Conservation (phyloP, 495 filamentous ascomycete species). For the Pseudotulostoma volvatum region DNA sequence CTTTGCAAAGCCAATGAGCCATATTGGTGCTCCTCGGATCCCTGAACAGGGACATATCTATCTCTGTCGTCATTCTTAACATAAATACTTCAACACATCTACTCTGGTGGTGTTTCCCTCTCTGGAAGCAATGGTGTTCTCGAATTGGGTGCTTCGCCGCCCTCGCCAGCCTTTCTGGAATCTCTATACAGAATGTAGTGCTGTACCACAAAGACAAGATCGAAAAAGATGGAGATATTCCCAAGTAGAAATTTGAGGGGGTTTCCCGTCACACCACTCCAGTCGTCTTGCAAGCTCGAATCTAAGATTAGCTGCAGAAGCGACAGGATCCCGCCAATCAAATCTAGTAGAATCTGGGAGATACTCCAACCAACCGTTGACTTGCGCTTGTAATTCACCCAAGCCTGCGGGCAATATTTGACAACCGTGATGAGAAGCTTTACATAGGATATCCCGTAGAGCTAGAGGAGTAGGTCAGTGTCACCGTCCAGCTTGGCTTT, state of each 20-base stretch:
- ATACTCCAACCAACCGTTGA: constrained; percentile 86
- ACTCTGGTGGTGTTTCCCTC: neutral
- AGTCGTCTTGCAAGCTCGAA: constrained; percentile 67
- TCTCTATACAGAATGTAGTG: constrained; percentile 65
- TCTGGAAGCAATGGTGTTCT: constrained; percentile 4
- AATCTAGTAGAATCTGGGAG: constrained; percentile 67
- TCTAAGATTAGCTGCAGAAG: constrained; percentile 71
- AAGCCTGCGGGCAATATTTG: constrained; percentile 83
- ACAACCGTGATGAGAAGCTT: constrained; percentile 79
- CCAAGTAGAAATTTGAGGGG: constrained; percentile 77
- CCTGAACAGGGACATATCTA: too few species aligned
- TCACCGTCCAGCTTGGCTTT: neutral
- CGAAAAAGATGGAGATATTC: constrained; percentile 74
- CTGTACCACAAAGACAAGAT: constrained; percentile 69
- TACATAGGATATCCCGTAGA: constrained; percentile 70
- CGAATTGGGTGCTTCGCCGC: constrained; percentile 5
- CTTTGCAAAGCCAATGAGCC: too few species aligned
- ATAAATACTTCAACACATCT: too few species aligned
- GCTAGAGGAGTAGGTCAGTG: constrained; percentile 23
- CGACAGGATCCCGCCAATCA: constrained; percentile 67
- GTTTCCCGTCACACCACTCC: constrained; percentile 81
- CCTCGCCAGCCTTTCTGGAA: constrained; percentile 8
- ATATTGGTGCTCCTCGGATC: too few species aligned
- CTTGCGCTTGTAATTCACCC: constrained; percentile 62
- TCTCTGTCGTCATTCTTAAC: too few species aligned